Conservation (phyloP, 2,329 filamentous ascomycete genomes). For the Exophiala lecanii-corni region DNA sequence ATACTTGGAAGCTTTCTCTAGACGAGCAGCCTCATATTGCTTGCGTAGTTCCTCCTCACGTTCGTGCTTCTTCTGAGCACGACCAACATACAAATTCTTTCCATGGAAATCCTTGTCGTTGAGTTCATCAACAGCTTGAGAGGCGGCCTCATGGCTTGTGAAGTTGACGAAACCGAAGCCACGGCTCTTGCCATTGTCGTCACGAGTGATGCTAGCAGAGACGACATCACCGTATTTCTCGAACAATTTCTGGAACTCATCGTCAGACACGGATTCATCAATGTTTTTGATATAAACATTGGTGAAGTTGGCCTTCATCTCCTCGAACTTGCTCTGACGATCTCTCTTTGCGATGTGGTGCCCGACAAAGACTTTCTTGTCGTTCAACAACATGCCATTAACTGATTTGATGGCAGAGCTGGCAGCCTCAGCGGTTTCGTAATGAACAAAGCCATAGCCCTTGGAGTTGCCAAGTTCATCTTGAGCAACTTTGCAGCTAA, state of each 20-base stretch:
- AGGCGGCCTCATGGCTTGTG: conserved; percentile 81
- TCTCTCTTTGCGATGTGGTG: conserved; percentile 99
- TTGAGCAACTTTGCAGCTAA: conserved; percentile 98
- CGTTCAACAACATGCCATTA: conserved; percentile 98
- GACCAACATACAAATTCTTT: conserved; percentile 95
- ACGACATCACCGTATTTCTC: conserved; percentile 91
- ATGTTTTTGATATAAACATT: conserved; percentile 99
- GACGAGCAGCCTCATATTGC: conserved; percentile 94
- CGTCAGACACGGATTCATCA: conserved; percentile 74
- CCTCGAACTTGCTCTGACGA: conserved; percentile 99
- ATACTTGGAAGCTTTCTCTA: conserved; percentile 99
- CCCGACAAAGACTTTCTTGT: conserved; percentile 99
- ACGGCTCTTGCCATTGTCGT: conserved; percentile 85
- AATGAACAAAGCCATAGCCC: conserved; percentile 98
- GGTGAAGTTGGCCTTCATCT: conserved; percentile 99
- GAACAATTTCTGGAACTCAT: conserved; percentile 91
- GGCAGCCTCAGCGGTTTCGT: conserved; percentile 97
- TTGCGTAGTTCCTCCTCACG: conserved; percentile 98
- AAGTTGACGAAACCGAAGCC: conserved; percentile 97
- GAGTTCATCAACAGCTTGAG: conserved; percentile 82
- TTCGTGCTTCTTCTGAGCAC: conserved; percentile 99
- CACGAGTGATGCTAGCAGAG: conserved; percentile 87
- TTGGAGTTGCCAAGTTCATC: conserved; percentile 96
- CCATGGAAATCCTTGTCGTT: conserved; percentile 89
- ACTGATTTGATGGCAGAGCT: conserved; percentile 98